Base-by-base conservation (phyloP, 179 eudicot genomes). In the Amaranthus tricolor region DNA sequence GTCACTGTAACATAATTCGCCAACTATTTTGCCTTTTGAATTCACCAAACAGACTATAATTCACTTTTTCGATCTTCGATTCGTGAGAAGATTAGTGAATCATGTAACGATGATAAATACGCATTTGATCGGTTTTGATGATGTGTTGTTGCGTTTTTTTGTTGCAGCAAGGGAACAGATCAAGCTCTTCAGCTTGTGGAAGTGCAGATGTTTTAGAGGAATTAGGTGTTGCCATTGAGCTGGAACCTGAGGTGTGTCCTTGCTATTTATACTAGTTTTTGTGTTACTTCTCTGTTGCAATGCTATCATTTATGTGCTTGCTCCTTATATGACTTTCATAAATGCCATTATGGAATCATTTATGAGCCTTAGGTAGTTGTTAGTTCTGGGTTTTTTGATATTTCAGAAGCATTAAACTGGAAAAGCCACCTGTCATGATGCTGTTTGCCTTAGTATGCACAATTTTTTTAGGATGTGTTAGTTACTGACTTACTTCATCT, bases 111-210 rank as follows among this genome's bases (percentile, higher is more conserved):
- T 31, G 40, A 31, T 24, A 24, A 31, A 31, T 31, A 31, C 40
- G 40, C 40, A 31, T 31, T 31, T 31, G 40, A 31, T 31, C 40
- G 71, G 19, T 16, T 6, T 12, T 66, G 9, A 66, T 66, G 66
- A 66, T 49, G 47, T 21, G 4, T 45, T 66, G 66, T 65, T 50
- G 20, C 55, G 54, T 60, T 2, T 68, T 68, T 70, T 7, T 69
- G 54, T 87, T 78, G 80, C 87, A 95, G 99, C 99, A 93, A 95
- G 99, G 99, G 61, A 95, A 79, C 78, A 88, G 99, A 52, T 95
- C 99, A 49, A 95, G 99, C 81, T 95, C 99, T 66, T 95, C 99
- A 52, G 97, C 98, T 52, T 95, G 99, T 80, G 99, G 99, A 71
- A 93, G 98, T 85, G 99, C 98, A 0, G 98, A 95, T 82, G 99